Base-by-base conservation (phyloP, 345 rosid genomes). In the Aethionema arabicum region DNA sequence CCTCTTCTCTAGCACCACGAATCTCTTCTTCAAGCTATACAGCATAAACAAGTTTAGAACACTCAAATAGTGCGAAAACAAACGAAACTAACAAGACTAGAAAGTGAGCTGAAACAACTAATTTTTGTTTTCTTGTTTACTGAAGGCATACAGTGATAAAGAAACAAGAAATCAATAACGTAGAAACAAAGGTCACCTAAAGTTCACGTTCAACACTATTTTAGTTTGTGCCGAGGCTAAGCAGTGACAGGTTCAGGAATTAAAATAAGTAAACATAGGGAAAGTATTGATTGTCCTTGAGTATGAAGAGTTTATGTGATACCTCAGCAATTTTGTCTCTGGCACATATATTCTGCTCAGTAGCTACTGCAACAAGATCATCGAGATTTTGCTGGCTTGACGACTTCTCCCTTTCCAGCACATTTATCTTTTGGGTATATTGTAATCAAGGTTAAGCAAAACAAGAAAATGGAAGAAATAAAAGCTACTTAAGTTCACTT, bases 281-380 rank as follows among this genome's bases (percentile, higher is more conserved):
- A 5, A 47, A 7, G 48, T 32, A 8, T 11, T 44, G 32, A 35
- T 48, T 61, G 4, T 41, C 16, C 32, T 27, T 37, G 27, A 13
- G 15, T 31, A 29, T 13, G 32, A 10, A 30, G 37, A 61, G 11
- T 37, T 13, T 27, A 47, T 35, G 54, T 61, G 56, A 48, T 84
- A 91, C 98, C 96, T 84, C 90, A 63, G 78, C 88, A 74, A 80
- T 44, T 65, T 83, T 84, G 77, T 81, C 82, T 57, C 43, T 74
- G 8, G 82, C 88, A 73, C 75, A 74, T 56, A 67, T 59, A 46
- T 67, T 79, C 68, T 83, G 85, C 77, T 85, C 83, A 10, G 84
- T 78, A 36, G 85, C 85, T 56, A 76, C 61, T 41, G 77, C 77
- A 52, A 72, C 83, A 44, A 79, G 64, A 67, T 61, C 77, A 47